Evolutionary conservation across 768 basidiomycete species (phyloP), one percentile per base, ranked within the genome.

Genomic region (Lactifluus pinguis): DNA sequence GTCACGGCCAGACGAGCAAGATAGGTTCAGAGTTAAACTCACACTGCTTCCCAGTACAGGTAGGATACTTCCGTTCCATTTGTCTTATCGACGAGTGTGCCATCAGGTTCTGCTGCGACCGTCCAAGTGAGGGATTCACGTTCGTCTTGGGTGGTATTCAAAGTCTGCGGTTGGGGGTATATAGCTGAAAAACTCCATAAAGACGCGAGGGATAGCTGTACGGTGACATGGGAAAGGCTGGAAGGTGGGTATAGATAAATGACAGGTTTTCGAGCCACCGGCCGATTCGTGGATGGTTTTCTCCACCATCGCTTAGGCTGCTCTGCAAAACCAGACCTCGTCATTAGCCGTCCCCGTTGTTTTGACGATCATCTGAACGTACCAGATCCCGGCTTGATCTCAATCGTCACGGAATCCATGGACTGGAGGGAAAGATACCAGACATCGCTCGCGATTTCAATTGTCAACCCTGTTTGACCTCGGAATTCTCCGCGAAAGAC

Each of bases 1-100:
- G 9, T 52, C 19, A 2, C 13, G 5, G 29, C n/a, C 10, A 3
- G 21, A 25, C 21, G 15, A 51, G 3, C 11, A 9, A 45, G 7
- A 2, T 19, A n/a, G 8, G 36, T 19, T 21, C 11, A 29, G 3
- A 60, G 17, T 3, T n/a, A 47, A 47, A 13, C 55, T 32, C 45
- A 62, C 61, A 10, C 49, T 6, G 61, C 61, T 19, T 62, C 61
- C 52, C 56, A 62, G 25, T 19, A 62, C 4, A 58, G 39, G 25
- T 58, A 53, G 13, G 61, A 38, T 17, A 49, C 52, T 44, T 62
- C 61, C 21, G 21, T 42, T 4, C 57, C 61, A 10, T 39, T 36
- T 5, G 39, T 49, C 61, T 58, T 58, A 2, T 62, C 47, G 7
- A 53, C 32, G 1, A 62, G 52, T 17, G 48, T 58, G 34, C 61